phyloP scores from a whole-genome alignment of 164 flowering plant genomes.

The Warburgia ugandensis region DNA sequence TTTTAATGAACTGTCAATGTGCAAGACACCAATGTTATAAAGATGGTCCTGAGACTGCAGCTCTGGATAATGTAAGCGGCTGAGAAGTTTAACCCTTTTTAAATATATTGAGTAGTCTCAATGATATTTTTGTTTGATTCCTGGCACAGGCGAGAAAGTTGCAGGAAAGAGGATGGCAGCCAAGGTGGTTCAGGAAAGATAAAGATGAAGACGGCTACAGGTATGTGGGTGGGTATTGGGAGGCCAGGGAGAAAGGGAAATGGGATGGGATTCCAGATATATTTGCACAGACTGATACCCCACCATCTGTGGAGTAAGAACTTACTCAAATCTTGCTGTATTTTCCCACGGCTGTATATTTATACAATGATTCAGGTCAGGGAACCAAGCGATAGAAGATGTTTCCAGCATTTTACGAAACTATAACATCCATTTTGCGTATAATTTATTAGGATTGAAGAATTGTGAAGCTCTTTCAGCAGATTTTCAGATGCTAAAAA shows the following conservation, averaged over 20 bases:
- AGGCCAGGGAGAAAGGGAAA: constrained; percentile 54
- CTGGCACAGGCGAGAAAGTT: constrained; percentile 72
- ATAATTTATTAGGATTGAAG: too few species aligned
- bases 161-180: constrained; percentile 98
- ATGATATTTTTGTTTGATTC: neutral
- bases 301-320: constrained; percentile 32
- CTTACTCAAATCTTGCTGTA: neutral
- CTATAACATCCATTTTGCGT: too few species aligned
- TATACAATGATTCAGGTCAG: too few species aligned
- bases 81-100: neutral
- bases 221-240: constrained; percentile 92
- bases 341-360: constrained; percentile 6
- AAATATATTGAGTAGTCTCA: neutral
- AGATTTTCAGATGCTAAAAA: too few species aligned
- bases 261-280: constrained; percentile 82
- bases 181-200: constrained; percentile 86
- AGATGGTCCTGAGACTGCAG: too few species aligned
- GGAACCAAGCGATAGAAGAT: too few species aligned
- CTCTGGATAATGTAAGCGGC: neutral
- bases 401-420: too few species aligned
- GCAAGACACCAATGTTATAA: too few species aligned
- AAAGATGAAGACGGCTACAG: constrained; percentile 76
- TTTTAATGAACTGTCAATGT: too few species aligned
- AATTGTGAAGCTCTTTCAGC: too few species aligned
- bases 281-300: constrained; percentile 45